These are phyloP conservation scores for Lenzites betulinus DNA, from an alignment of 768 basidiomycete genomes.

Conservation along the genomic window DNA sequence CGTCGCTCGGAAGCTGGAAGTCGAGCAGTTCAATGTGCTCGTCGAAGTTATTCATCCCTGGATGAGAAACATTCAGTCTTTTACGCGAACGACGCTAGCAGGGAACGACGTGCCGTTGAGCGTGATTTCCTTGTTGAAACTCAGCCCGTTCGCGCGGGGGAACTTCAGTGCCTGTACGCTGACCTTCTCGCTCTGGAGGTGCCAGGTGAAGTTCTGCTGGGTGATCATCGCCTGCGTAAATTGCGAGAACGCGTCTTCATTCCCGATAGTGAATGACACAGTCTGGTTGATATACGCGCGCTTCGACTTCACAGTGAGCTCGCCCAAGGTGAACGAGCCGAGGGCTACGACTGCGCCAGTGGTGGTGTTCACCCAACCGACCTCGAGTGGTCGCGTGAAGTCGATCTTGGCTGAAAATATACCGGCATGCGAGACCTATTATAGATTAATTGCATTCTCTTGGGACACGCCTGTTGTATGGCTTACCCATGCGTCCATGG, in stretches of 20 bases:
- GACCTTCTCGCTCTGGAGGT: slow-evolving; percentile 55
- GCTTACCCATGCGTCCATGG: slow-evolving; percentile 55
- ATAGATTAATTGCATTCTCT: neutral
- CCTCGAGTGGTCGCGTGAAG: slow-evolving; percentile 58
- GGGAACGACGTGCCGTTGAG: slow-evolving; percentile 46
- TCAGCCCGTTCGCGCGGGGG: slow-evolving; percentile 64
- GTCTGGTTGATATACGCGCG: slow-evolving; percentile 65
- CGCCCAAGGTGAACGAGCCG: slow-evolving; percentile 53
- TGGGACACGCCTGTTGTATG: neutral
- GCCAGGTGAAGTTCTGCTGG: slow-evolving; percentile 67
- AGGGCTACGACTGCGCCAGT: slow-evolving; percentile 47
- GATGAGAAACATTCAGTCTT: slow-evolving; percentile 36
- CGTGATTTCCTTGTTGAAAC: slow-evolving; percentile 60
- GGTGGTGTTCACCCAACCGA: slow-evolving; percentile 56
- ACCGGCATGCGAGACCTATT: slow-evolving; percentile 65
- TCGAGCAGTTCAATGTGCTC: slow-evolving; percentile 56
- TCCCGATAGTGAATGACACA: slow-evolving; percentile 55
- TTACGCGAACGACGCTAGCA: neutral
- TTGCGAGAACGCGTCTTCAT: slow-evolving; percentile 58
- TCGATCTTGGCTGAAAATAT: slow-evolving; percentile 62
- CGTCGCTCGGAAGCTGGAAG: slow-evolving; percentile 66
- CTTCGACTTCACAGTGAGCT: slow-evolving; percentile 52
- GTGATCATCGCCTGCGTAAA: slow-evolving; percentile 70
- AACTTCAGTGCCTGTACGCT: slow-evolving; percentile 68
- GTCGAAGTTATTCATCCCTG: slow-evolving; percentile 56